phyloP scores from a whole-genome alignment of 1,139 yeast species.

The Geotrichum restrictum region DNA sequence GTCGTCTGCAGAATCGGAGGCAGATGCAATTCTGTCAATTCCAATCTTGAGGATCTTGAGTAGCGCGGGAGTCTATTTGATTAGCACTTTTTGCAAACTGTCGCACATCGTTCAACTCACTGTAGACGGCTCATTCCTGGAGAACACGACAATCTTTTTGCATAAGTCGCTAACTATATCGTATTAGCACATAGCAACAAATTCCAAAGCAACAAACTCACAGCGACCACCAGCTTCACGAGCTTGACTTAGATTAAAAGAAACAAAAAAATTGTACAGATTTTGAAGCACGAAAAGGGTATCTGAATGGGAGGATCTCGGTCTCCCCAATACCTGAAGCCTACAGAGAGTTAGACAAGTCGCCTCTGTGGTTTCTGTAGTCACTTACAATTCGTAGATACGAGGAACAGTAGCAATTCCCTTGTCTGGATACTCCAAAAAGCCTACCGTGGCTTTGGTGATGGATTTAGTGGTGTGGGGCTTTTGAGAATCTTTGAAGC shows the following conservation, averaged over 20 bases:
- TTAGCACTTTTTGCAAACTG: neutral
- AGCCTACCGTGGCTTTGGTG: no score
- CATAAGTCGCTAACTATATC: conserved; percentile 11
- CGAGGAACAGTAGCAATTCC: conserved; percentile 7
- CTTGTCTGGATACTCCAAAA: conserved; percentile 1
- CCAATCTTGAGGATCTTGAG: conserved; percentile 10
- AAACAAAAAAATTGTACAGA: conserved; percentile 5
- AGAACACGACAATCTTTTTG: neutral
- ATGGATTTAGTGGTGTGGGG: no score
- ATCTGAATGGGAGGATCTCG: neutral
- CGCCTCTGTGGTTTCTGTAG: no score
- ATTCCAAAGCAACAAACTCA: neutral
- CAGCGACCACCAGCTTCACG: conserved; percentile 8
- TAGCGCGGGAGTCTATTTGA: conserved; percentile 11
- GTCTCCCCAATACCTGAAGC: conserved; percentile 2
- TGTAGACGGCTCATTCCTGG: neutral
- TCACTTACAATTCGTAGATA: conserved; percentile 12
- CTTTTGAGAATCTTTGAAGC: neutral
- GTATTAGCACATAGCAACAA: neutral
- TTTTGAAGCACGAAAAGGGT: conserved; percentile 3
- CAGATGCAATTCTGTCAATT: conserved; percentile 6
- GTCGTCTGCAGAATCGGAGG: neutral
- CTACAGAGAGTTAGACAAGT: neutral
- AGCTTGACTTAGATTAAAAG: conserved; percentile 5
- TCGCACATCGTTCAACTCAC: conserved; percentile 4